Evolutionary conservation across 495 filamentous ascomycete species (phyloP).

Genomic region (Hypomontagnella submonticulosa): DNA sequence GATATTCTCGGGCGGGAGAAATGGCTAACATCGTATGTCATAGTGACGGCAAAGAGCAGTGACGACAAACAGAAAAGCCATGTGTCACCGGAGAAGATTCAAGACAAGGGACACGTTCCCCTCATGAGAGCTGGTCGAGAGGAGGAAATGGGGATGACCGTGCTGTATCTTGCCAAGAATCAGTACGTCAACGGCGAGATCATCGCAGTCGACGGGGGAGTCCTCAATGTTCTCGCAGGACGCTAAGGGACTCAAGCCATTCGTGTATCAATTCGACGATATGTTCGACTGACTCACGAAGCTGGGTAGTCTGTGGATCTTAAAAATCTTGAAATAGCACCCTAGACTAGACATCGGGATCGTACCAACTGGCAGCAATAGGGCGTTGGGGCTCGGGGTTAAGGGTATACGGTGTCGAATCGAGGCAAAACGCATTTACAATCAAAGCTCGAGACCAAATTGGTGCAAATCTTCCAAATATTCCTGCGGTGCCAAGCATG

Average conservation of each 20-base stretch:
- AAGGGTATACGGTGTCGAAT: too few species aligned
- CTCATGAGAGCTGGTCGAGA: constrained; percentile 61
- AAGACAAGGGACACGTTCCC: constrained; percentile 64
- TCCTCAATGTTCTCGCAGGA: constrained; percentile 53
- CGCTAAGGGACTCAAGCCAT: constrained; percentile 34
- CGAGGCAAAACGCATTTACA: too few species aligned
- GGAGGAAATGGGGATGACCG: constrained; percentile 67
- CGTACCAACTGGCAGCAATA: too few species aligned
- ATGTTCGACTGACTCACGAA: too few species aligned
- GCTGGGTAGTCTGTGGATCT: too few species aligned
- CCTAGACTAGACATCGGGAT: too few species aligned
- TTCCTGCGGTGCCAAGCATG: too few species aligned
- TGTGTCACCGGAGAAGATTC: constrained; percentile 61
- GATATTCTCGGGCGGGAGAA: background rate
- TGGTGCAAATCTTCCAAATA: too few species aligned
- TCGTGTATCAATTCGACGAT: too few species aligned
- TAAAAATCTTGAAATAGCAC: too few species aligned
- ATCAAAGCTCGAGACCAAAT: too few species aligned
- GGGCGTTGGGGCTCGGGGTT: too few species aligned
- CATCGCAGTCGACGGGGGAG: constrained; percentile 69
- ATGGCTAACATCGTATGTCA: constrained; percentile 3
- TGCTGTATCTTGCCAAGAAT: constrained; percentile 68
- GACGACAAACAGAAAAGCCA: constrained; percentile 65
- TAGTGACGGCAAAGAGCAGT: constrained; percentile 67
- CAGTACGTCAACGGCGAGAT: constrained; percentile 71